Evolutionary conservation across 352 stramenopile genomes (phyloP).

Genomic region (Phytophthora tentaculata): DNA sequence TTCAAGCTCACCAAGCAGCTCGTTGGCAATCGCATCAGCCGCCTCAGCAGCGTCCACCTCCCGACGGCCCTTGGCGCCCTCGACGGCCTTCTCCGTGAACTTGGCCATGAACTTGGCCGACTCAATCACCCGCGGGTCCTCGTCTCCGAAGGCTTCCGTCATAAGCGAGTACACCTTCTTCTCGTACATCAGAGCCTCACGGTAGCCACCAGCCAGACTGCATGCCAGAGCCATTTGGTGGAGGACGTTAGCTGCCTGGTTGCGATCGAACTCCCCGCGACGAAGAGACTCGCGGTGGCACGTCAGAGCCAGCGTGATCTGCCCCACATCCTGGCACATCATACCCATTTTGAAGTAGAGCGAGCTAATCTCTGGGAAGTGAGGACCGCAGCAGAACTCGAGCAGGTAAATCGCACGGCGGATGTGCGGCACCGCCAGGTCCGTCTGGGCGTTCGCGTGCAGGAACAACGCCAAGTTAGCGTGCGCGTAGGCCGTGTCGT

Average conservation of each 20-base stretch:
- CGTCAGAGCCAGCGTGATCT: constrained; percentile 86
- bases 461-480: constrained; percentile 93
- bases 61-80: constrained; percentile 81
- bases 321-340: constrained; percentile 93
- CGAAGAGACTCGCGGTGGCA: constrained; percentile 90
- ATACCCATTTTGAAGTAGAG: constrained; percentile 94
- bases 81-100: constrained; percentile 90
- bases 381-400: constrained; percentile 91
- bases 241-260: constrained; percentile 87
- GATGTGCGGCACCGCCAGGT: constrained; percentile 89
- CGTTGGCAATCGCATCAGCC: constrained; percentile 78
- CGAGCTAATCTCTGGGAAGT: constrained; percentile 91
- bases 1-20: constrained; percentile 77
- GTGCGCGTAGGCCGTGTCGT: constrained; percentile 92
- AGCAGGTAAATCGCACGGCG: constrained; percentile 93
- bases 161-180: constrained; percentile 89
- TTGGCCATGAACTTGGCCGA: constrained; percentile 84
- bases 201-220: constrained; percentile 76
- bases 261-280: constrained; percentile 86
- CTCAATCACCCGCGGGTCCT: constrained; percentile 84
- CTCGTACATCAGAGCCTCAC: constrained; percentile 90
- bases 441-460: constrained; percentile 85
- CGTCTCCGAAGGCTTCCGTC: constrained; percentile 81
- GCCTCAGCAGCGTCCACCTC: constrained; percentile 80
- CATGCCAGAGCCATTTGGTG: constrained; percentile 90